Conservation (phyloP, 371 early-diverging fungal species). For the Rhizopus microsporus region DNA sequence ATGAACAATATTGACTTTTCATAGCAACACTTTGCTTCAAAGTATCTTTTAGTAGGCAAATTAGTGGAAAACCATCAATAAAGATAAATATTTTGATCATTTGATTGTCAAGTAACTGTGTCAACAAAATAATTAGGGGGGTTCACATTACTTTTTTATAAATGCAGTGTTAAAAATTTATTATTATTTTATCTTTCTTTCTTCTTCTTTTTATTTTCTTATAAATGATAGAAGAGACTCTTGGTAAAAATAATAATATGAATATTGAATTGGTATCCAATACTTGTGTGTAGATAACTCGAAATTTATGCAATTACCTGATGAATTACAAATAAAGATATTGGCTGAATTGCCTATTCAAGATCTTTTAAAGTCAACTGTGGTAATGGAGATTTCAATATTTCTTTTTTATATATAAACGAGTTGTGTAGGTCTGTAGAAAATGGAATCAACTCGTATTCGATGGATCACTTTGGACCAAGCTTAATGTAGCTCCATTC, state of each 20-base stretch:
- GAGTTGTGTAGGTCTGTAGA: conserved; percentile 34
- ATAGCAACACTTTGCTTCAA: conserved; percentile 20
- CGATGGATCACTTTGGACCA: conserved; percentile 58
- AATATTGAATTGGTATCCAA: neutral
- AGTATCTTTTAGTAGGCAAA: conserved; percentile 29
- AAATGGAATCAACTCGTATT: conserved; percentile 51
- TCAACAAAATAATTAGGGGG: neutral
- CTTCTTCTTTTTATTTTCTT: conserved; percentile 7
- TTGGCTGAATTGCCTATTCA: conserved; percentile 27
- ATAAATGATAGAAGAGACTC: conserved; percentile 2
- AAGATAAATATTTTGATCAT: conserved; percentile 15
- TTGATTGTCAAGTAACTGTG: conserved; percentile 15
- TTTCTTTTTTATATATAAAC: neutral
- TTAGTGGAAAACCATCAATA: conserved; percentile 20
- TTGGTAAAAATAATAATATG: neutral
- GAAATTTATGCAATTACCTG: conserved; percentile 27
- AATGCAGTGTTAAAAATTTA: neutral
- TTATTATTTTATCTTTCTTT: conserved; percentile 7
- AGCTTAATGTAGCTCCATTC: conserved; percentile 47
- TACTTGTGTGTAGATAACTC: neutral
- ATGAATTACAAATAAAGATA: conserved; percentile 44
- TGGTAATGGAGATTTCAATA: conserved; percentile 19
- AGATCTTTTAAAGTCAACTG: conserved; percentile 39
- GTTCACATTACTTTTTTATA: conserved; percentile 2
- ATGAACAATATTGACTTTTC: neutral